These are phyloP conservation scores for Colletotrichum abscissum DNA, from an alignment of 2,329 filamentous ascomycete species.

Conservation along the genomic window DNA sequence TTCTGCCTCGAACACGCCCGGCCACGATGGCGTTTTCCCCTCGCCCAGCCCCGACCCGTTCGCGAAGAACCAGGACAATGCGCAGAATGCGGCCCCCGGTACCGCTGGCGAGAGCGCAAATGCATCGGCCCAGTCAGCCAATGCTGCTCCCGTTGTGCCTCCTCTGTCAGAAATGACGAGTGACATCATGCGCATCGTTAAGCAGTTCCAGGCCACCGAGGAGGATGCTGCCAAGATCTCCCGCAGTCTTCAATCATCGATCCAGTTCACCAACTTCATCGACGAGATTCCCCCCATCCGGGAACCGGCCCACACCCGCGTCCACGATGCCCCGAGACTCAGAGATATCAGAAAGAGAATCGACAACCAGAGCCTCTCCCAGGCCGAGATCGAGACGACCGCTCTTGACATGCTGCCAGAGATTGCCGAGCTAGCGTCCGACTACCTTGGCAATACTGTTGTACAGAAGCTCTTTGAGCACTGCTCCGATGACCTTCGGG, in stretches of 20 bases:
- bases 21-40: conserved; percentile 86
- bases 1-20: conserved; percentile 88
- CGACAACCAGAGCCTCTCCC: conserved; percentile 90
- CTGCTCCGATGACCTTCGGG: conserved; percentile 89
- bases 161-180: conserved; percentile 81
- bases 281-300: conserved; percentile 90
- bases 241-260: conserved; percentile 78
- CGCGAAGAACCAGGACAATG: conserved; percentile 64
- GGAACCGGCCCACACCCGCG: conserved; percentile 87
- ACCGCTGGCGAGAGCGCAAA: conserved; percentile 49
- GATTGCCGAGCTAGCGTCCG: conserved; percentile 92
- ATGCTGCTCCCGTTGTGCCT: conserved; percentile 73
- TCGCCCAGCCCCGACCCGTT: conserved; percentile 93
- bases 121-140: conserved; percentile 46
- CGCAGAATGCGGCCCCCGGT: conserved; percentile 49
- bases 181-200: conserved; percentile 87
- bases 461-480: conserved; percentile 98
- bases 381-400: conserved; percentile 90
- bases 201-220: conserved; percentile 86
- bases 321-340: conserved; percentile 93
- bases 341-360: conserved; percentile 97
- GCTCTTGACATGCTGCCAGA: conserved; percentile 96
- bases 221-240: conserved; percentile 82
- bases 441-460: conserved; percentile 99
- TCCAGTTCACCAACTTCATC: conserved; percentile 77